Evolutionary conservation across 257 asterid genomes (phyloP).

Genomic region (Phtheirospermum japonicum): DNA sequence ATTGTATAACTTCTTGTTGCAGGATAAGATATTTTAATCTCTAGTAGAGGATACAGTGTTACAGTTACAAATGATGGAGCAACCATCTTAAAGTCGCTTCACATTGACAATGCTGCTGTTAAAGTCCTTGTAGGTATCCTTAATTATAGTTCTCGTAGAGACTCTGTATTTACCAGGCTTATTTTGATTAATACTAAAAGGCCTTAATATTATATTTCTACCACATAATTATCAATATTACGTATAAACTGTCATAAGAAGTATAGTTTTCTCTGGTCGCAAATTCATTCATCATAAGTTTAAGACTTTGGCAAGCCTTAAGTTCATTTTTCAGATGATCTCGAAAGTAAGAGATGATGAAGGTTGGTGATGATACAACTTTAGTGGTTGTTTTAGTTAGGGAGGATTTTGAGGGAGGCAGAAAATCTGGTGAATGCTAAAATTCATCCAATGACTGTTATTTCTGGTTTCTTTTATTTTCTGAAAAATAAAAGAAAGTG

Average conservation of each 20-base stretch:
- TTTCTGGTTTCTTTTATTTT: slow-evolving; percentile 74
- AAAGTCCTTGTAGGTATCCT: no score
- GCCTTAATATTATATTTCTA: neutral
- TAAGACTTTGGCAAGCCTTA: slow-evolving; percentile 30
- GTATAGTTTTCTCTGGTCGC: no score
- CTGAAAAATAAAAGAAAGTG: no score
- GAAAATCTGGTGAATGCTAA: slow-evolving; percentile 87
- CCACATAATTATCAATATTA: no score
- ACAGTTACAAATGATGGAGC: no score
- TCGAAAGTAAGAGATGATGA: slow-evolving; percentile 98
- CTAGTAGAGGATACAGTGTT: slow-evolving; percentile 50
- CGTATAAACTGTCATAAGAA: no score
- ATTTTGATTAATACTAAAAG: neutral
- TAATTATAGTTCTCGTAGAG: no score
- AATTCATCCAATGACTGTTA: slow-evolving; percentile 94
- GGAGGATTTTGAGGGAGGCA: slow-evolving; percentile 93
- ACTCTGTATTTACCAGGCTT: no score
- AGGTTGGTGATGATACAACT: slow-evolving; percentile 99
- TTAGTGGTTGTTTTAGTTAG: slow-evolving; percentile 97
- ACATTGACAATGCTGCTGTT: no score
- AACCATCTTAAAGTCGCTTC: no score
- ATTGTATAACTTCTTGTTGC: slow-evolving; percentile 16
- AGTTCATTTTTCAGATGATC: slow-evolving; percentile 55
- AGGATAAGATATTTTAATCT: slow-evolving; percentile 96
- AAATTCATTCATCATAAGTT: no score